phyloP scores from a whole-genome alignment of 2,329 filamentous ascomycete genomes.

The Annulohypoxylon truncatum region DNA sequence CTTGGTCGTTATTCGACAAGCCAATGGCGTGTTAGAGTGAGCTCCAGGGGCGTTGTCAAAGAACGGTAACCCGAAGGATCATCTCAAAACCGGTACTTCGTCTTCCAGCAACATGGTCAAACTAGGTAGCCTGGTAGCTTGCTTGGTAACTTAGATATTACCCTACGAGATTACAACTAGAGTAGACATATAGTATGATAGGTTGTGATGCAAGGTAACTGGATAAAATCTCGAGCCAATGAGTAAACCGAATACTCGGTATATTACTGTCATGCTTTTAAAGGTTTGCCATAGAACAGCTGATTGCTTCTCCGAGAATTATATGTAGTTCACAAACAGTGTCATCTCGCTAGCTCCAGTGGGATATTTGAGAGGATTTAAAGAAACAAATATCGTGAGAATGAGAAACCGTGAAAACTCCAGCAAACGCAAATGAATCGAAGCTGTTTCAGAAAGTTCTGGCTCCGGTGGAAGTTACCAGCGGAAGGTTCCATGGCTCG shows the following conservation, averaged over 20 bases:
- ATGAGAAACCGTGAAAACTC: background rate
- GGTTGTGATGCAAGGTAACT: background rate
- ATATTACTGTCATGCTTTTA: background rate
- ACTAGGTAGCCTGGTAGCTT: slow-evolving; percentile 8
- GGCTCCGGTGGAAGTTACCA: background rate
- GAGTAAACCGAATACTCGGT: background rate
- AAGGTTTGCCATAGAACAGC: background rate
- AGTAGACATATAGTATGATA: background rate
- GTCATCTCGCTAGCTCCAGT: slow-evolving; percentile 6
- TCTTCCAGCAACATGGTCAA: background rate
- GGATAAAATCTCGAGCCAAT: background rate
- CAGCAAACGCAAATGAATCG: slow-evolving; percentile 21
- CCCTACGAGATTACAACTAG: background rate
- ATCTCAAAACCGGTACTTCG: background rate
- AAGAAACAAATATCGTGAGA: slow-evolving; percentile 21
- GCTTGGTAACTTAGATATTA: background rate
- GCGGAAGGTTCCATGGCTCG: background rate
- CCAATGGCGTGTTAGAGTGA: slow-evolving; percentile 7
- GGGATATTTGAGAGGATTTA: background rate
- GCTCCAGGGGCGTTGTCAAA: background rate
- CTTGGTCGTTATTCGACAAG: slow-evolving; percentile 8
- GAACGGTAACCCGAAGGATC: background rate
- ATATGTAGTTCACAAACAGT: background rate
- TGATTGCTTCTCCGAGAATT: background rate
- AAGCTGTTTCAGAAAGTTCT: slow-evolving; percentile 36